Percentiles rank a stretch among this genome's conserved stretches.
These are phyloP conservation scores for Dioscorea zingiberensis DNA, from an alignment of 106 monocot species.

Conservation along the genomic window DNA sequence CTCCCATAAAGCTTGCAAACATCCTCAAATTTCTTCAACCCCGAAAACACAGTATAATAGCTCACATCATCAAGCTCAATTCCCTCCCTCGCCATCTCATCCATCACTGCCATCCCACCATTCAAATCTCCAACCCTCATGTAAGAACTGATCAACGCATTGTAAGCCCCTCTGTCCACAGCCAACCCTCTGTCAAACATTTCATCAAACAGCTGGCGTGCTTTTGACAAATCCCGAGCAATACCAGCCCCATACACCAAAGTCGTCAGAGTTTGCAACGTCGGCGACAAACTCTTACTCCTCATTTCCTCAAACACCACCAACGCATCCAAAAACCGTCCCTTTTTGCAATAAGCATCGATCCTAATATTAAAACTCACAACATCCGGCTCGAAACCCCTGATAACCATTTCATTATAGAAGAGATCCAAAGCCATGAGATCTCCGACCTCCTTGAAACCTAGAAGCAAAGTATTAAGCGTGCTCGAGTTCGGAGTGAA, in stretches of 20 bases:
- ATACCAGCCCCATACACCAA: conserved; percentile 71
- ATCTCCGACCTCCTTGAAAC: conserved; percentile 66
- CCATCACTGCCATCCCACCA: conserved; percentile 35
- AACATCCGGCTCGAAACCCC: conserved; percentile 64
- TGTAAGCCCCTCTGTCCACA: conserved; percentile 54
- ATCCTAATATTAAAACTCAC: conserved; percentile 74
- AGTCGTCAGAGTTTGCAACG: conserved; percentile 61
- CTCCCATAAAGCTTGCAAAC: conserved; percentile 40
- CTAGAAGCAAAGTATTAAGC: conserved; percentile 69
- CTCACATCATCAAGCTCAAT: conserved; percentile 63
- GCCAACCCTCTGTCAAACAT: conserved; percentile 39
- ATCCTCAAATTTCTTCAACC: conserved; percentile 35
- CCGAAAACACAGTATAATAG: conserved; percentile 64
- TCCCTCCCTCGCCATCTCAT: conserved; percentile 55
- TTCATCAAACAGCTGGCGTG: conserved; percentile 67
- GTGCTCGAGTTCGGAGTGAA: conserved; percentile 38
- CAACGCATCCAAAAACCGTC: conserved; percentile 33
- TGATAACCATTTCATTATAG: conserved; percentile 46
- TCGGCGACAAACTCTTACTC: conserved; percentile 26
- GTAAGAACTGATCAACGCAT: conserved; percentile 62
- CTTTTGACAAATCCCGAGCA: conserved; percentile 29
- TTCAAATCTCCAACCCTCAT: conserved; percentile 36
- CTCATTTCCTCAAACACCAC: conserved; percentile 56
- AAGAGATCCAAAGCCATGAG: conserved; percentile 55
- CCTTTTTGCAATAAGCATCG: conserved; percentile 80